Conservation (phyloP, 2,329 filamentous ascomycete genomes). For the Neonectria hederae region DNA sequence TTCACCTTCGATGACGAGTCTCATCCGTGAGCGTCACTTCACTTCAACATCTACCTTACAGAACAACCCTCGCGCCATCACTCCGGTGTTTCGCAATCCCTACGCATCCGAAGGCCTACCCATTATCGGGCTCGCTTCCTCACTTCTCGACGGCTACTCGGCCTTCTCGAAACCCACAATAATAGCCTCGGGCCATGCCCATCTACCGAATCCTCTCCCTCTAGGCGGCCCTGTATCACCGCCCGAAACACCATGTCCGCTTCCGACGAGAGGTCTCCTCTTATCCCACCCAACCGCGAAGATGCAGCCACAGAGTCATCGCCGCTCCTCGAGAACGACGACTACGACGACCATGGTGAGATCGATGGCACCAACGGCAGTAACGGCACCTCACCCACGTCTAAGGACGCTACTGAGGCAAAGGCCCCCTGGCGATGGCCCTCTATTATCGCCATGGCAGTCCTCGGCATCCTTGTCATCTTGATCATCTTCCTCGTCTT, state of each 20-base stretch:
- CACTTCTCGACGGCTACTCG: neutral
- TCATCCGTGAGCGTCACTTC: constrained; percentile 39
- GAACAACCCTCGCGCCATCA: constrained; percentile 4
- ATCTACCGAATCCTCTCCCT: constrained; percentile 3
- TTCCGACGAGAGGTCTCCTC: constrained; percentile 54
- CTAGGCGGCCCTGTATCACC: constrained; percentile 42
- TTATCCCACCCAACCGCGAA: constrained; percentile 52
- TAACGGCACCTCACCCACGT: constrained; percentile 10
- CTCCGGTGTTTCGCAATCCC: neutral
- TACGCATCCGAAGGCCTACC: neutral
- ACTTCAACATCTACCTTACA: constrained; percentile 30
- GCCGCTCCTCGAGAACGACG: constrained; percentile 58
- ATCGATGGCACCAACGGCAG: constrained; percentile 23
- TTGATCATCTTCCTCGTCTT: constrained; percentile 82
- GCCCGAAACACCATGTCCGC: constrained; percentile 52
- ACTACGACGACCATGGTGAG: constrained; percentile 48
- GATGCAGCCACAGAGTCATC: constrained; percentile 55
- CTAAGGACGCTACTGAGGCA: constrained; percentile 34
- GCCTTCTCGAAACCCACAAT: neutral
- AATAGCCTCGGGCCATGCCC: constrained; percentile 9
- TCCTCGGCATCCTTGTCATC: constrained; percentile 71
- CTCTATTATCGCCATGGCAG: constrained; percentile 75
- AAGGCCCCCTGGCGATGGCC: constrained; percentile 68
- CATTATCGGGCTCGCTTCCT: constrained; percentile 28
- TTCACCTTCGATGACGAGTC: constrained; percentile 42